Conservation (phyloP, 1,139 yeast genomes). For the Kodamaea sp. region DNA sequence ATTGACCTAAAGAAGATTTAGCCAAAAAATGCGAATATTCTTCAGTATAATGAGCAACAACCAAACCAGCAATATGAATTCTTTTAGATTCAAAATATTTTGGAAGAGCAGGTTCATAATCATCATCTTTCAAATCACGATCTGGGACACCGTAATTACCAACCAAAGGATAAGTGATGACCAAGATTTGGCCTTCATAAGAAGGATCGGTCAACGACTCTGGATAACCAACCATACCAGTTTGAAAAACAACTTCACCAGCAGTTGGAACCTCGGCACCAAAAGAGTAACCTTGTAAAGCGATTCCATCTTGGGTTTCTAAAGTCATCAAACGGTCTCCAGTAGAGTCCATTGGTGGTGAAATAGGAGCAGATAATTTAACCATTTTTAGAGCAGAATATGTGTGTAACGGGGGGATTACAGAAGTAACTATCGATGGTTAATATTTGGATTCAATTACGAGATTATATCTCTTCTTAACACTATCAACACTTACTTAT, state of each 20-base stretch:
- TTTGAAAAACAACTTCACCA: slow-evolving; percentile 98
- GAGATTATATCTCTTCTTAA: slow-evolving; percentile 8
- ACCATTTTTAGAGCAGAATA: slow-evolving; percentile 16
- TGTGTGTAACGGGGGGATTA: slow-evolving; percentile 2
- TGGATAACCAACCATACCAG: slow-evolving; percentile 99
- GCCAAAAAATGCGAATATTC: slow-evolving; percentile 94
- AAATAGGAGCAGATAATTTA: slow-evolving; percentile 61
- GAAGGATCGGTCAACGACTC: slow-evolving; percentile 98
- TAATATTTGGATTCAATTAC: slow-evolving; percentile 1
- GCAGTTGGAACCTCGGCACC: slow-evolving; percentile 90
- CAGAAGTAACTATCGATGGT: slow-evolving; percentile 1
- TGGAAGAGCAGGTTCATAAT: slow-evolving; percentile 71
- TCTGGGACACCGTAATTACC: slow-evolving; percentile 99
- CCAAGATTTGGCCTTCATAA: slow-evolving; percentile 95
- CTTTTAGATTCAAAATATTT: slow-evolving; percentile 87
- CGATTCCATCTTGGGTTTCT: slow-evolving; percentile 87
- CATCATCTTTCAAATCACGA: slow-evolving; percentile 67
- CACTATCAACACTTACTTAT: slow-evolving; percentile 12
- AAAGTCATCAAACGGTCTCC: slow-evolving; percentile 83
- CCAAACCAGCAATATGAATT: slow-evolving; percentile 95
- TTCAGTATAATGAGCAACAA: slow-evolving; percentile 96
- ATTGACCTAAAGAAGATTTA: slow-evolving; percentile 82
- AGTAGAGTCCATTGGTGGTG: slow-evolving; percentile 82
- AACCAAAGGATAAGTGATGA: slow-evolving; percentile 92
- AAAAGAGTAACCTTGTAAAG: slow-evolving; percentile 93